Evolutionary conservation across 192 early-diverging fungal genomes (phyloP).

Genomic region (Coemansia sp.): DNA sequence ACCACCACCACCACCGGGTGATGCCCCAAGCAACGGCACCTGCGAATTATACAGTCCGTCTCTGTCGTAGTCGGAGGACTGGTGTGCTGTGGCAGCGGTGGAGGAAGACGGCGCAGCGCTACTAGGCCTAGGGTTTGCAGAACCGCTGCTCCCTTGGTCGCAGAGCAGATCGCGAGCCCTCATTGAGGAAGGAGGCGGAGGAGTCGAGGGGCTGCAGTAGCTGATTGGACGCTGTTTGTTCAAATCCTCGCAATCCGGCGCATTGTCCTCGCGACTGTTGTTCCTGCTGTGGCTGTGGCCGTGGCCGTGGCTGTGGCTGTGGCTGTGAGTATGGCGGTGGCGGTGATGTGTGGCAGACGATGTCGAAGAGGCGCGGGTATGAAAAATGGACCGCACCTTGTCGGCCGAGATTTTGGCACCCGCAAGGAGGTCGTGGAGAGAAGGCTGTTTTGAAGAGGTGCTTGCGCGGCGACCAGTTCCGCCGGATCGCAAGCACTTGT

Average conservation of each 20-base stretch:
- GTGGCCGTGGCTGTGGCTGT: no score
- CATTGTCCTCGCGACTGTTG: not conserved
- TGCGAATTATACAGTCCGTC: no score
- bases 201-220: not conserved
- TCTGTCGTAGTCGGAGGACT: no score
- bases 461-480: not conserved
- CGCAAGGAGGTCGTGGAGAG: constrained; percentile 23
- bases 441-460: not conserved
- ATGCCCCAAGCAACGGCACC: no score
- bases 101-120: not conserved
- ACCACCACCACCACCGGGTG: no score
- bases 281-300: not conserved
- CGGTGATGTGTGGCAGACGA: not conserved
- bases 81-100: no score
- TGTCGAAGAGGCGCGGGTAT: constrained; percentile 18
- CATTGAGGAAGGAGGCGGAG: not conserved
- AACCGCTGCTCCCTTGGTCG: not conserved
- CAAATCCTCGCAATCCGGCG: not conserved
- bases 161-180: not conserved
- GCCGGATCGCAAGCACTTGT: not conserved
- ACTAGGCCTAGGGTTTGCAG: not conserved
- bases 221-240: no score
- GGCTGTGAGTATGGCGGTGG: not conserved
- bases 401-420: constrained; percentile 16
- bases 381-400: constrained; percentile 46